Conservation (phyloP, 1,139 yeast genomes). For the Diutina siamensis region DNA sequence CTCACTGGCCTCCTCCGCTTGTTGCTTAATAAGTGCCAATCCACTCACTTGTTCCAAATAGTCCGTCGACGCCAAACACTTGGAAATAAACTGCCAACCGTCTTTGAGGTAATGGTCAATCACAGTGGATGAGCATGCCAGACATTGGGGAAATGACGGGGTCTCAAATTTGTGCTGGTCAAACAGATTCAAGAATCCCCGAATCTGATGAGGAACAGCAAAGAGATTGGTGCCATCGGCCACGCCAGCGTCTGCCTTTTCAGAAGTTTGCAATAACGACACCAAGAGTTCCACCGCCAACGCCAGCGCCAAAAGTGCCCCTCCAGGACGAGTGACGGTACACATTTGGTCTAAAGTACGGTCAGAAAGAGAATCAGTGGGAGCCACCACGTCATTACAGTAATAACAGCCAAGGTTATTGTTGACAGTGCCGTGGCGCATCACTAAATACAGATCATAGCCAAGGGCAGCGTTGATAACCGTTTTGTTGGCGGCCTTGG, state of each 20-base stretch:
- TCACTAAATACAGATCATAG: slow-evolving; percentile 82
- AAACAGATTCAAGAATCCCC: slow-evolving; percentile 70
- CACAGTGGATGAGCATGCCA: slow-evolving; percentile 69
- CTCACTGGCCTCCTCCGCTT: slow-evolving; percentile 51
- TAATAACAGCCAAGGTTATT: slow-evolving; percentile 72
- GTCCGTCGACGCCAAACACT: slow-evolving; percentile 52
- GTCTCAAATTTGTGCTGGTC: slow-evolving; percentile 54
- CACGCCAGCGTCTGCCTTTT: slow-evolving; percentile 36
- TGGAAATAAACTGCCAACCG: slow-evolving; percentile 75
- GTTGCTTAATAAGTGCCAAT: slow-evolving; percentile 54
- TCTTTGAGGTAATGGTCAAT: slow-evolving; percentile 32
- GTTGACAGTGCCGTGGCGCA: slow-evolving; percentile 67
- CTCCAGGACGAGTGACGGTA: slow-evolving; percentile 95
- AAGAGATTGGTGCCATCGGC: slow-evolving; percentile 40
- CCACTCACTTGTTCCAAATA: slow-evolving; percentile 75
- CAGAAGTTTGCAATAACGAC: slow-evolving; percentile 59
- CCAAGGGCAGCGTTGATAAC: slow-evolving; percentile 93
- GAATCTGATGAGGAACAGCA: slow-evolving; percentile 72
- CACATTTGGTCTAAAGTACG: slow-evolving; percentile 95
- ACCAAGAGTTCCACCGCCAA: slow-evolving; percentile 77
- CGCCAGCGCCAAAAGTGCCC: slow-evolving; percentile 78
- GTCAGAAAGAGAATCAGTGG: slow-evolving; percentile 73
- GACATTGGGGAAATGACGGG: slow-evolving; percentile 64
- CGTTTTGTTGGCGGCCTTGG: slow-evolving; percentile 50
- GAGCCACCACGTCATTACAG: slow-evolving; percentile 94